Percentiles rank a stretch among this genome's conserved stretches.
phyloP scores from a whole-genome alignment of 2,329 filamentous ascomycete species.

The Paracorniculantispora psalliotae region DNA sequence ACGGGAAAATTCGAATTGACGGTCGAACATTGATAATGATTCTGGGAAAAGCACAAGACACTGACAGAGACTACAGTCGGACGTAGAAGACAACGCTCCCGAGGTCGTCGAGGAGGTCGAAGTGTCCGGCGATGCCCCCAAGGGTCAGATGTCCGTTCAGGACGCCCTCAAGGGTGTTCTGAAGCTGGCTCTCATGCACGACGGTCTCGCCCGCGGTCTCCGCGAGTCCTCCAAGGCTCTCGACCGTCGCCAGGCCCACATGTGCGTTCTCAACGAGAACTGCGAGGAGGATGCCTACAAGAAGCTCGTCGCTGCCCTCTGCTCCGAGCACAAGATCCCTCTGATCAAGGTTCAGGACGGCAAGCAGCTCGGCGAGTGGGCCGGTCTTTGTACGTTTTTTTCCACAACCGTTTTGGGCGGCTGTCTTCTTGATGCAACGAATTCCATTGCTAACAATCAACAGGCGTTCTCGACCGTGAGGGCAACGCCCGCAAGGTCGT shows the following conservation, averaged over 20 bases:
- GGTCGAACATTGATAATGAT: neutral
- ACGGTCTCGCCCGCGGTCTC: slow-evolving; percentile 96
- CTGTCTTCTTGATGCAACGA: too few species aligned
- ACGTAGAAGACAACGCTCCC: slow-evolving; percentile 98
- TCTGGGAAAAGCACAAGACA: neutral
- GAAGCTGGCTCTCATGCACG: slow-evolving; percentile 98
- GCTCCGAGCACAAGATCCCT: slow-evolving; percentile 99
- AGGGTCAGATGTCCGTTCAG: slow-evolving; percentile 95
- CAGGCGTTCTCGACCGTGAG: slow-evolving; percentile 97
- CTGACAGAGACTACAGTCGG: slow-evolving; percentile 61
- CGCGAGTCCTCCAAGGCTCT: slow-evolving; percentile 98
- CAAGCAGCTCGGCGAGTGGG: slow-evolving; percentile 99
- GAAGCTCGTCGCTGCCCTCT: slow-evolving; percentile 98
- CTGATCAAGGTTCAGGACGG: slow-evolving; percentile 99
- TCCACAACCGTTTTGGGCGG: slow-evolving; percentile 15
- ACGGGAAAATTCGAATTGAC: neutral
- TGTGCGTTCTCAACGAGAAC: slow-evolving; percentile 99
- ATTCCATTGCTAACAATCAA: slow-evolving; percentile 20
- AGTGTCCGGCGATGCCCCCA: slow-evolving; percentile 85
- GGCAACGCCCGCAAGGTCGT: slow-evolving; percentile 99
- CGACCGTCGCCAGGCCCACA: slow-evolving; percentile 97
- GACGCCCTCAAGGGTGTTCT: slow-evolving; percentile 98
- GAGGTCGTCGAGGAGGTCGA: slow-evolving; percentile 87
- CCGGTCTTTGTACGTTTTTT: slow-evolving; percentile 85
- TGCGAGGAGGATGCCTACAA: slow-evolving; percentile 99